phyloP scores from a whole-genome alignment of 2,329 filamentous ascomycete genomes.

The Fusarium nurragi region DNA sequence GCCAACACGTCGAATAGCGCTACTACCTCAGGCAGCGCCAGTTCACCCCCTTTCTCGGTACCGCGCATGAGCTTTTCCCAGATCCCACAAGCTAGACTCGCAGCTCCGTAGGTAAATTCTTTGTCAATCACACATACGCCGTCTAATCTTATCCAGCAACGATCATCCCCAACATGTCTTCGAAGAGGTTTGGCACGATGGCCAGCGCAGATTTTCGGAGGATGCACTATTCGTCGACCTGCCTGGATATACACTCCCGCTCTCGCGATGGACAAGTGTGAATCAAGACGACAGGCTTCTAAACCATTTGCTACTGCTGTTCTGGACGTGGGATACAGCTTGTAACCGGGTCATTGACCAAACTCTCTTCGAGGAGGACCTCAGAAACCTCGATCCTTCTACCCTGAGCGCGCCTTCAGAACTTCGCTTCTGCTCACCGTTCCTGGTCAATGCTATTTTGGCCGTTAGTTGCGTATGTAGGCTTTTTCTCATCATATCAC shows the following conservation, averaged over 20 bases:
- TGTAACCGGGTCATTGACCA: conserved; percentile 26
- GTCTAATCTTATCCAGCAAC: conserved; percentile 1
- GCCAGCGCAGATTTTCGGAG: neutral
- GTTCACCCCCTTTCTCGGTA: neutral
- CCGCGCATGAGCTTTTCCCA: neutral
- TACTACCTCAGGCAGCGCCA: conserved; percentile 2
- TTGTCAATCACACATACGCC: too few species aligned
- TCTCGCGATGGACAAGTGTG: conserved; percentile 27
- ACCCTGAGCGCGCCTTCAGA: neutral
- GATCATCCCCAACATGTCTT: neutral
- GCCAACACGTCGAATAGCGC: conserved; percentile 1
- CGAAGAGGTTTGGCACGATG: conserved; percentile 6
- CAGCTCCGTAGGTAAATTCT: conserved; percentile 14
- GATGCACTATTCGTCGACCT: conserved; percentile 3
- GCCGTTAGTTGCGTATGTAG: conserved; percentile 33
- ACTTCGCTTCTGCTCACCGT: conserved; percentile 29
- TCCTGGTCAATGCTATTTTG: conserved; percentile 32
- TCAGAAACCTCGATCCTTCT: conserved; percentile 12
- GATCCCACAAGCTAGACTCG: conserved; percentile 1
- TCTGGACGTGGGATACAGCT: conserved; percentile 27
- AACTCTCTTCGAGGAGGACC: conserved; percentile 25
- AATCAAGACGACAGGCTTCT: conserved; percentile 18
- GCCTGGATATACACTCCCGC: conserved; percentile 8
- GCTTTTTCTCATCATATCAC: neutral
- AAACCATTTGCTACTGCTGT: conserved; percentile 17